Evolutionary conservation across 768 basidiomycete species (phyloP).

Genomic region (Trichaptum fuscoviolaceum): DNA sequence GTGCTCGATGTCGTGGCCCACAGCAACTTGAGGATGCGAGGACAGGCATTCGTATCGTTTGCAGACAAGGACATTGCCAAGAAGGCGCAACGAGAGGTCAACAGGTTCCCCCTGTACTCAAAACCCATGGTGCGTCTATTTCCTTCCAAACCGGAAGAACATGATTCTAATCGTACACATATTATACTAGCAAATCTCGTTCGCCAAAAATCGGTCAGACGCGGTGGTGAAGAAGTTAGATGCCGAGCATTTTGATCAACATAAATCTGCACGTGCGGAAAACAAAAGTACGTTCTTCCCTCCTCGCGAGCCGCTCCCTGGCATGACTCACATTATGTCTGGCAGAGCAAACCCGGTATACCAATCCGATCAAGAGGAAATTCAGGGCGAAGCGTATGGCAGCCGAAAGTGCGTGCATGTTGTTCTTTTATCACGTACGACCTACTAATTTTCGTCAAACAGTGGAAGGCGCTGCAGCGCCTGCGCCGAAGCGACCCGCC

Average conservation of each 20-base stretch:
- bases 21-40: conserved; percentile 91
- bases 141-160: background rate
- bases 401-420: conserved; percentile 55
- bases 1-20: conserved; percentile 96
- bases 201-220: conserved; percentile 85
- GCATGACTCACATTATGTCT: background rate
- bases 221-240: conserved; percentile 79
- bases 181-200: conserved; percentile 88
- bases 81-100: conserved; percentile 89
- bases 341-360: conserved; percentile 72
- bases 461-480: conserved; percentile 57
- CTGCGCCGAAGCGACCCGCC: conserved; percentile 70
- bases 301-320: conserved; percentile 7
- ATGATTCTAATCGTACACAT: conserved; percentile 4
- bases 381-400: conserved; percentile 77
- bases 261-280: conserved; percentile 68
- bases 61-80: conserved; percentile 73
- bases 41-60: conserved; percentile 97
- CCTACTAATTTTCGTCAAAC: conserved; percentile 32
- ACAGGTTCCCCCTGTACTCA: conserved; percentile 90
- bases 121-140: conserved; percentile 79
- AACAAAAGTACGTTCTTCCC: conserved; percentile 68
- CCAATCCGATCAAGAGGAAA: conserved; percentile 88
- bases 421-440: conserved; percentile 1
- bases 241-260: conserved; percentile 59